Evolutionary conservation across 148 eudicot species (phyloP), one percentile per base, ranked within the genome.

Genomic region (Vaccinium corymbosum): DNA sequence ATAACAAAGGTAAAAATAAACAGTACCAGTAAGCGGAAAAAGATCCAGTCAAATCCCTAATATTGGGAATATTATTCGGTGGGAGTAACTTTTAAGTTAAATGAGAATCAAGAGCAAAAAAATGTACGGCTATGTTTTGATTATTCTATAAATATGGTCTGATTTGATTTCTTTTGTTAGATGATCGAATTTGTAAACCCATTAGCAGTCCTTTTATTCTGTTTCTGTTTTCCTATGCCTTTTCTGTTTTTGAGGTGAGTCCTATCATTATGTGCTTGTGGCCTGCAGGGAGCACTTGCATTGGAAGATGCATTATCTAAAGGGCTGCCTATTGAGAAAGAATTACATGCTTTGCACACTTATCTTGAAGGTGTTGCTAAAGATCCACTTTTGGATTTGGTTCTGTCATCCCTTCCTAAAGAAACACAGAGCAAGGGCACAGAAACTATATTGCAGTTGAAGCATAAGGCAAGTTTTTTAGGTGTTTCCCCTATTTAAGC

Each of bases 301-400:
- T 78, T 96, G 89, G 98, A 96, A 90, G 95, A 94, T 92, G 94
- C 98, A 83, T 89, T 96, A 48, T 90, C 98, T 46, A 93, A 91
- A 89, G 99, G 99, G 86, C 86, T 89, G 75, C 94, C 99, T 59
- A 93, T 96, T 85, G 93, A 92, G 86, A 87, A 91, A 80, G 98
- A 96, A 85, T 86, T 94, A 86, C 90, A 92, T 76, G 91, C 90
- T 66, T 82, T 96, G 79, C 90, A 86, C 48, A 79, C 86, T 64
- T 87, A 88, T 84, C 82, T 91, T 83, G 98, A 91, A 83, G 89
- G 88, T 81, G 86, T 89, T 70, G 94, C 93, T 84, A 92, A 92
- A 84, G 98, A 92, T 79, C 92, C 98, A 15, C 90, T 96, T 25
- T 75, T 96, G 74, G 91, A 92, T 83, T 83, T 96, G 90, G 97